Conservation (phyloP, 805 yeast genomes). For the Saccharomycopsis lassenensis region DNA sequence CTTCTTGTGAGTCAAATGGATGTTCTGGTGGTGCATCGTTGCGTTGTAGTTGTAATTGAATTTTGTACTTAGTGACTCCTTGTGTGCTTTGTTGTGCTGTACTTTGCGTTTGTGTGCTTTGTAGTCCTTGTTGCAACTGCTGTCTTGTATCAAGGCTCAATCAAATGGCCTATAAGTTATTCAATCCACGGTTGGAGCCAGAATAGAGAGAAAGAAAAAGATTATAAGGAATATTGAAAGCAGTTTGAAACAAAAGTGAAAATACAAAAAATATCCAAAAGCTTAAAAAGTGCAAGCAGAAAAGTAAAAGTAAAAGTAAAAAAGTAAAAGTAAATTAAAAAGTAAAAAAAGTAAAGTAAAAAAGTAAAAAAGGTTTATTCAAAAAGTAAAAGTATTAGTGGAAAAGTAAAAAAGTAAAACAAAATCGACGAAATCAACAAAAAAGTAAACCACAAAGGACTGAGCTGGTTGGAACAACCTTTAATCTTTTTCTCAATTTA, state of each 20-base stretch:
- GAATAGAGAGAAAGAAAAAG: too few relatives aligned
- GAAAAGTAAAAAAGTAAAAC: not conserved
- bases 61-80: not conserved
- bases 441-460: not conserved
- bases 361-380: not conserved
- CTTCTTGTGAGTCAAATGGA: too few relatives aligned
- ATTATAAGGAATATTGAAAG: too few relatives aligned
- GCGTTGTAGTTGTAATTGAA: too few relatives aligned
- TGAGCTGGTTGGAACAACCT: not conserved
- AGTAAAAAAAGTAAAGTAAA: not conserved
- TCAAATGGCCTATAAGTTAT: not conserved
- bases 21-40: too few relatives aligned
- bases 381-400: not conserved
- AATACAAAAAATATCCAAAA: not conserved
- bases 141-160: not conserved
- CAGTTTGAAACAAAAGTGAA: not conserved
- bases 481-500: not conserved
- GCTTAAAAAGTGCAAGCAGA: not conserved
- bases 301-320: not conserved
- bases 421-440: not conserved
- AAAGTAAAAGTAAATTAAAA: not conserved
- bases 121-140: not conserved
- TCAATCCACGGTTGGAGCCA: too few relatives aligned
- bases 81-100: not conserved
- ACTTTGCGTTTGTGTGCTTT: not conserved